Evolutionary conservation across 2,329 filamentous ascomycete species (phyloP), one percentile per base, ranked within the genome.

Genomic region (Aspergillus sp.): DNA sequence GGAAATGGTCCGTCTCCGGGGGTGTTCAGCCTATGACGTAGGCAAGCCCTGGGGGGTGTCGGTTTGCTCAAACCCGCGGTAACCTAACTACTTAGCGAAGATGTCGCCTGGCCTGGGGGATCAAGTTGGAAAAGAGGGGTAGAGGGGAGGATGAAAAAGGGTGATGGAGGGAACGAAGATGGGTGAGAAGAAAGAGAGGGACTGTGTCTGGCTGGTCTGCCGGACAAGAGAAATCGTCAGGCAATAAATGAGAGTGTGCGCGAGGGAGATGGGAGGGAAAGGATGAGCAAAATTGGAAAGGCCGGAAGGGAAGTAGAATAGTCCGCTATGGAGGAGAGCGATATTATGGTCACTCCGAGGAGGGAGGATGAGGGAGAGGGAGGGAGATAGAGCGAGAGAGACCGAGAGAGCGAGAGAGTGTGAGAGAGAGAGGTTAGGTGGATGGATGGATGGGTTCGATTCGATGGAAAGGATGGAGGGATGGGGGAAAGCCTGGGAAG

Each of bases 11-110:
- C 64, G 64, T 67, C 66, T 68, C 66, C 60, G 62, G 68, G 68
- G 68, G 64, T 65, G 62, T 57, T 62, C 58, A 61, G 60, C 60
- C 58, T 68, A 74, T 74, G 71, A 74, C 72, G 72, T 74, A 72
- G 66, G 30, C 52, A 47, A 60, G 66, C 63, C 66, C 60, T 65
- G 67, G 63, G 59, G 59, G 47, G 32, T 36, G 47, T 50, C 25
- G 60, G 39, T 19, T 62, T 54, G 58, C 44, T 51, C 60, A 39
- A 66, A 59, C 57, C 63, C 65, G 63, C 58, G 65, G 63, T 62
- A 60, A 62, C 57, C 54, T 44, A 55, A 55, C 25, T 54, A 55
- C 17, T 50, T 55, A 50, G 47, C 47, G 47, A 50, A 50, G 47
- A 50, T 27, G 47, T 49, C 54, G 36, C 39, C 47, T 44, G 25